These are phyloP conservation scores for Kwoniella europaea DNA, from an alignment of 768 basidiomycete genomes.

Conservation along the genomic window DNA sequence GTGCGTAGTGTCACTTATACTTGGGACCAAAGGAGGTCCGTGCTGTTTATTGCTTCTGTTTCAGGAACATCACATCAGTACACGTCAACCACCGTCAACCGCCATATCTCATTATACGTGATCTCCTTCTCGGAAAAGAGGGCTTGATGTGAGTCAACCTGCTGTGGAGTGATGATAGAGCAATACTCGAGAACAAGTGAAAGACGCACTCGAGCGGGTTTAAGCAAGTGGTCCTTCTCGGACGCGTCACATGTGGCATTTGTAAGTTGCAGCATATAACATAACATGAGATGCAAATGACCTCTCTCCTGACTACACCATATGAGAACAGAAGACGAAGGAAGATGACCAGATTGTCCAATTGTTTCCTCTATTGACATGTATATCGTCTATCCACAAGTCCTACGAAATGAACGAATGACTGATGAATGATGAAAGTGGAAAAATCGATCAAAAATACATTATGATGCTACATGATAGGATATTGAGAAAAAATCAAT, in stretches of 20 bases:
- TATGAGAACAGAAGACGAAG: too few species aligned
- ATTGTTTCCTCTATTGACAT: not conserved
- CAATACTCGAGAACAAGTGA: too few species aligned
- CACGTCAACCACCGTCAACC: conserved; percentile 5
- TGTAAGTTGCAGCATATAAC: conserved; percentile 1
- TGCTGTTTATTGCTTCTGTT: not conserved
- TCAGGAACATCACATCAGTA: conserved; percentile 1
- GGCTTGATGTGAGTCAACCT: too few species aligned
- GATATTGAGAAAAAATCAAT: not conserved
- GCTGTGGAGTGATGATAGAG: too few species aligned
- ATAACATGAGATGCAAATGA: conserved; percentile 6
- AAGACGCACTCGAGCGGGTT: too few species aligned
- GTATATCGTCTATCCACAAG: not conserved
- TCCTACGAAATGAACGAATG: not conserved
- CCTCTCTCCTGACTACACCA: too few species aligned
- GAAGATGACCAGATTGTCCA: too few species aligned
- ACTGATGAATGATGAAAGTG: not conserved
- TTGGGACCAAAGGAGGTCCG: not conserved
- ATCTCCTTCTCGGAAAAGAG: too few species aligned
- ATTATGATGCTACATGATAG: not conserved
- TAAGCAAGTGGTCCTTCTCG: too few species aligned
- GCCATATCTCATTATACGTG: not conserved
- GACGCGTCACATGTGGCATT: not conserved
- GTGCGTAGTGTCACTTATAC: not conserved
- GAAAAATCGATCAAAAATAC: not conserved